Evolutionary conservation across 2,329 filamentous ascomycete species (phyloP), one percentile per base, ranked within the genome.

Genomic region (Paecilomyces variotii): DNA sequence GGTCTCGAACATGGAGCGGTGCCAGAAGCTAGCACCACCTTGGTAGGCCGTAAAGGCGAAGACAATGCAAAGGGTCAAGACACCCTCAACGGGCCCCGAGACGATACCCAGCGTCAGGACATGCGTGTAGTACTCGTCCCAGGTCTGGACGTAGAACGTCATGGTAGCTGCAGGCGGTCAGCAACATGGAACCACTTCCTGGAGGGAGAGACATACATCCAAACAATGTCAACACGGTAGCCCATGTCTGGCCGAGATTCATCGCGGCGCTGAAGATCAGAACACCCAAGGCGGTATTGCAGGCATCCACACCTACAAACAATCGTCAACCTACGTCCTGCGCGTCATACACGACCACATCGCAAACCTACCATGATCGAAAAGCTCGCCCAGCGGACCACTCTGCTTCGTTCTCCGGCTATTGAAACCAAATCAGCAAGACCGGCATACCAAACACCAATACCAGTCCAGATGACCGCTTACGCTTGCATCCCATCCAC

Each of bases 51-150:
- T 97, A 62, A 95, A 78, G 35, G 85, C 84, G 74, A 94, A 97
- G 60, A 99, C 86, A 57, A 83, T 72, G 67, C 90, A 87, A 24
- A 99, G 82, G 49, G 90, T 91, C 53, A 97, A 77, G 58, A 99
- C 88, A 56, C 94, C 94, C 76, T 99, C 94, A 39, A 99, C 94
- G 3, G 94, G 94, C 0, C 94, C 94, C 63, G 93, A 97, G 64
- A 99, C 82, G 62, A 97, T 79, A 60, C 94, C 94, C 4, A 99
- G 84, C 1, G 91, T 97, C 54, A 99, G 84, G 2, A 92, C 94
- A 75, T 97, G 92, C 56, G 94, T 99, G 78, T 97, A 93, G 77
- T 97, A 99, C 74, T 97, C 94, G 71, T 99, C 94, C 94, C 94
- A 99, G 34, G 94, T 97, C 74, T 97, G 94, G 50, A 97, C 88